phyloP scores from a whole-genome alignment of 2,329 filamentous ascomycete genomes.

The Phialocephala subalpina region DNA sequence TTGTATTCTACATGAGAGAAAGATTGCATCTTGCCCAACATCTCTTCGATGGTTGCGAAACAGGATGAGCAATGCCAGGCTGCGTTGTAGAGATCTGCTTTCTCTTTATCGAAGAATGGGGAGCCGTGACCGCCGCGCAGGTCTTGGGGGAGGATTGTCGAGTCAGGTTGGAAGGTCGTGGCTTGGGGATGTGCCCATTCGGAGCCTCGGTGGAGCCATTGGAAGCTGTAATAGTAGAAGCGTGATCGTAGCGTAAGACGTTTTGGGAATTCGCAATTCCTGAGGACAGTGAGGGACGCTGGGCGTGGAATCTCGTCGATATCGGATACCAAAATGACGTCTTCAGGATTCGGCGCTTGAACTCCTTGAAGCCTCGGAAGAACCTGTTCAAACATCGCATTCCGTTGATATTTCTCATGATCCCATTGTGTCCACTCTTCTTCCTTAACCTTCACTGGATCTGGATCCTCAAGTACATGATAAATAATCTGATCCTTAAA shows the following conservation, averaged over 20 bases:
- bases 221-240: constrained; percentile 50
- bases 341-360: constrained; percentile 42
- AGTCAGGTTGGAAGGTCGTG: constrained; percentile 46
- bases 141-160: constrained; percentile 50
- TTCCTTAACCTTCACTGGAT: constrained; percentile 25
- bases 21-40: constrained; percentile 50
- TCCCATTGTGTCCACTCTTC: constrained; percentile 48
- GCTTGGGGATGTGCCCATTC: constrained; percentile 55
- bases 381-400: constrained; percentile 64
- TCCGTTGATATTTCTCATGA: constrained; percentile 59
- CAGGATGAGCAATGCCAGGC: constrained; percentile 56
- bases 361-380: constrained; percentile 48
- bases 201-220: constrained; percentile 45
- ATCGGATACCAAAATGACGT: constrained; percentile 54
- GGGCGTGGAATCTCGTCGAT: constrained; percentile 54
- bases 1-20: constrained; percentile 52
- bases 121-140: constrained; percentile 45
- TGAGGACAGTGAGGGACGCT: constrained; percentile 43
- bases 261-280: constrained; percentile 46
- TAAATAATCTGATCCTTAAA: constrained; percentile 69
- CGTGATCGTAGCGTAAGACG: constrained; percentile 44
- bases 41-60: constrained; percentile 48
- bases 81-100: constrained; percentile 48
- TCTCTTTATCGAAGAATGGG: constrained; percentile 31
- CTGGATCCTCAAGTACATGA: constrained; percentile 55